phyloP scores from a whole-genome alignment of 2,329 filamentous ascomycete genomes.

The Ophiostoma sp. region DNA sequence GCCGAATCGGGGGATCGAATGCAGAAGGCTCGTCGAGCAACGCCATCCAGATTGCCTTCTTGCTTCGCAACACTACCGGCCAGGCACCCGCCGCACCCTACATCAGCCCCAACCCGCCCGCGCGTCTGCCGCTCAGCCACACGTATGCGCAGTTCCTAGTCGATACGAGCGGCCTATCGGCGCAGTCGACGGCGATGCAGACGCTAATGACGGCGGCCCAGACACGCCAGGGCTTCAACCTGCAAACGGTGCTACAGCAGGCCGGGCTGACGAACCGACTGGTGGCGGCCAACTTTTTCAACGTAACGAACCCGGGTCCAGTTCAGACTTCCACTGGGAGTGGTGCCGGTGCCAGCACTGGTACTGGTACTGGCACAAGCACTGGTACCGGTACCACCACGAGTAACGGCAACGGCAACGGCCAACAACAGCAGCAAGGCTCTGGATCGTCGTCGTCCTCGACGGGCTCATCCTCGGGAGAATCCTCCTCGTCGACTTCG shows the following conservation, averaged over 20 bases:
- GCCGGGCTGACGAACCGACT: constrained; percentile 38
- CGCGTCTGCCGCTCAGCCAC: constrained; percentile 42
- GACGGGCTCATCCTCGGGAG: not conserved
- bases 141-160: constrained; percentile 44
- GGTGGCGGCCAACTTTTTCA: constrained; percentile 43
- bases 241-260: constrained; percentile 35
- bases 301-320: constrained; percentile 42
- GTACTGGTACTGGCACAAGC: not conserved
- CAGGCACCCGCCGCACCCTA: constrained; percentile 37
- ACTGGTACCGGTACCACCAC: not conserved
- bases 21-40: constrained; percentile 28
- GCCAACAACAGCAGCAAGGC: not conserved
- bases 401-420: not conserved
- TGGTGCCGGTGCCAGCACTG: not conserved
- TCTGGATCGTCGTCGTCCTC: not conserved
- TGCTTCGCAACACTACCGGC: constrained; percentile 38
- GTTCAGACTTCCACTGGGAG: constrained; percentile 12
- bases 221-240: constrained; percentile 39
- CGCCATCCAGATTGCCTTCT: constrained; percentile 32
- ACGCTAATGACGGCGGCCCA: constrained; percentile 36
- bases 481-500: not conserved
- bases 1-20: not conserved
- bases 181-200: constrained; percentile 28
- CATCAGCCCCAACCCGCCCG: constrained; percentile 43
- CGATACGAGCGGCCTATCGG: constrained; percentile 39